Conservation (phyloP, 768 basidiomycete genomes). For the Termitomyces sp. region DNA sequence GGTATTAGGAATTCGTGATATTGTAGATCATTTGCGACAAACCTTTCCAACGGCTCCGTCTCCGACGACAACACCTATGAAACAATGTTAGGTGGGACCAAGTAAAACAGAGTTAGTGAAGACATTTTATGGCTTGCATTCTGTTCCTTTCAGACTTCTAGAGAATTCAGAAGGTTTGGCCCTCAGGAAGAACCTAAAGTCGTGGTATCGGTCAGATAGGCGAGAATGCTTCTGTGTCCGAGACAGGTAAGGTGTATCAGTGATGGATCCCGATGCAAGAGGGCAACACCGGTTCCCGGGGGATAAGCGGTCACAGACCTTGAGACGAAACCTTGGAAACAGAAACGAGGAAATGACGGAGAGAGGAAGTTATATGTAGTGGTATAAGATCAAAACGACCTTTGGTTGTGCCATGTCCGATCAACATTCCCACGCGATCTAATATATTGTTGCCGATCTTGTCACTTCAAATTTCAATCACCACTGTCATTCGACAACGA, state of each 20-base stretch:
- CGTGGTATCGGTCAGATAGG: constrained; percentile 18
- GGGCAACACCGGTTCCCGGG: background rate
- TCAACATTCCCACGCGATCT: constrained; percentile 21
- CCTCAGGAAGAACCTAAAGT: constrained; percentile 15
- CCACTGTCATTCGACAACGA: constrained; percentile 4
- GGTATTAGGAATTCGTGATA: constrained; percentile 16
- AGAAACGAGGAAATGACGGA: constrained; percentile 11
- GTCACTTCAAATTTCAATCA: constrained; percentile 4
- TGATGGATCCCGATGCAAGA: constrained; percentile 3
- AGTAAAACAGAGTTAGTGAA: constrained; percentile 19
- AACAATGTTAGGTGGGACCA: constrained; percentile 25
- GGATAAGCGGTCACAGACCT: constrained; percentile 12
- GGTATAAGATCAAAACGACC: constrained; percentile 17
- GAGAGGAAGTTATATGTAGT: constrained; percentile 17
- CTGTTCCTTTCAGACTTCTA: constrained; percentile 23
- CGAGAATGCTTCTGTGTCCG: constrained; percentile 11
- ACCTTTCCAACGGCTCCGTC: constrained; percentile 99
- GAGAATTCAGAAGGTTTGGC: constrained; percentile 11
- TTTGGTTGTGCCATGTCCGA: constrained; percentile 17
- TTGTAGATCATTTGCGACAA: constrained; percentile 21
- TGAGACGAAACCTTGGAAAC: constrained; percentile 9
- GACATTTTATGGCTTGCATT: constrained; percentile 94
- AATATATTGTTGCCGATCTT: constrained; percentile 11
- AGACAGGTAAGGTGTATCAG: constrained; percentile 9
- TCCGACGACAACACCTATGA: constrained; percentile 91